These are phyloP conservation scores for Mycena sp. DNA, from an alignment of 1,284 basidiomycete genomes.

Conservation along the genomic window DNA sequence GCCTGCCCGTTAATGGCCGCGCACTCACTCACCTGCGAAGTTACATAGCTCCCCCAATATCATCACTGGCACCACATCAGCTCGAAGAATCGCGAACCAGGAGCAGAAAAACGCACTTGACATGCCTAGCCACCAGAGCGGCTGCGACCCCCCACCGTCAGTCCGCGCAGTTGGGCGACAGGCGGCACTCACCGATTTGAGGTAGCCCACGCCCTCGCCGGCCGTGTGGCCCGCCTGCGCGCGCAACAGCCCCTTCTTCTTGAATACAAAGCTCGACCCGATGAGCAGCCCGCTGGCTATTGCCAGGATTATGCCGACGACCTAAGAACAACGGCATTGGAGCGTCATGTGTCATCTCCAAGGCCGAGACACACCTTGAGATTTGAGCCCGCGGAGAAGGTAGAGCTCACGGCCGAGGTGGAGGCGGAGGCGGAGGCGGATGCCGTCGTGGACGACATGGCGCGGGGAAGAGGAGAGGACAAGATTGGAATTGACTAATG, in stretches of 20 bases:
- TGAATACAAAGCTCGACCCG: constrained; percentile 93
- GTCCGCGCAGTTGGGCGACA: constrained; percentile 13
- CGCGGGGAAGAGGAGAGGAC: not conserved
- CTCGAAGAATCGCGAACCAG: not conserved
- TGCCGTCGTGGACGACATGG: constrained; percentile 31
- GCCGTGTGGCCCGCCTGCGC: constrained; percentile 76
- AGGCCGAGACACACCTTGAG: constrained; percentile 42
- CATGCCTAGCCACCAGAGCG: constrained; percentile 91
- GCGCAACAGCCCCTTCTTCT: constrained; percentile 90
- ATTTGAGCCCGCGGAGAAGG: constrained; percentile 37
- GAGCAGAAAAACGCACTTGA: constrained; percentile 57
- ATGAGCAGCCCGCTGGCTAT: constrained; percentile 89
- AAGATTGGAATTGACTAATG: constrained; percentile 16
- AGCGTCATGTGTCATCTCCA: not conserved
- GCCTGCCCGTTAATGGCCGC: not conserved
- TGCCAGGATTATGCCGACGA: constrained; percentile 85
- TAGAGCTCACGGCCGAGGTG: constrained; percentile 30
- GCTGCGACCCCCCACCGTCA: constrained; percentile 46
- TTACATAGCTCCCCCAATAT: constrained; percentile 85
- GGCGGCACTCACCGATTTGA: constrained; percentile 78
- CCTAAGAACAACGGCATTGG: constrained; percentile 44
- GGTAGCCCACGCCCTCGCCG: constrained; percentile 95
- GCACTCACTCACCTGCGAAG: constrained; percentile 72
- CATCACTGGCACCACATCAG: constrained; percentile 66
- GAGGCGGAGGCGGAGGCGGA: constrained; percentile 38